phyloP scores from a whole-genome alignment of 306 rosid genomes.

The Comarum palustre region DNA sequence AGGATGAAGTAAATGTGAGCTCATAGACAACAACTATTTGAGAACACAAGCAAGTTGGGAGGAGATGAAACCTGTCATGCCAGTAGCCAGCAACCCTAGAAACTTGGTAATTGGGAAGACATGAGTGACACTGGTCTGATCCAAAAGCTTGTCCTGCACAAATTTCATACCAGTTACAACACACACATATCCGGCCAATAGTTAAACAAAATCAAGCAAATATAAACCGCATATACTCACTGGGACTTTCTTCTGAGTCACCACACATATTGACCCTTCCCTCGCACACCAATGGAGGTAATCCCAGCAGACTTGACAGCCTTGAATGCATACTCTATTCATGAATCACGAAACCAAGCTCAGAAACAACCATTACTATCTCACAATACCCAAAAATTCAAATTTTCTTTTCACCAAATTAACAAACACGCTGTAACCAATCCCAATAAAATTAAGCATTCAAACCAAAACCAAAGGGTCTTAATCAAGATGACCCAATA shows the following conservation, averaged over 20 bases:
- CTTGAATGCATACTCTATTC: constrained; percentile 92
- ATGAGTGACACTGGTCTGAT: constrained; percentile 90
- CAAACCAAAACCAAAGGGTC: neutral
- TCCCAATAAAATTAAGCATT: no score
- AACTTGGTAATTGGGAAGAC: constrained; percentile 88
- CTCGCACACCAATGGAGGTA: constrained; percentile 90
- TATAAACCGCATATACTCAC: constrained; percentile 47
- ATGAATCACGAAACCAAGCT: constrained; percentile 29
- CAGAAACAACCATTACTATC: constrained; percentile 6
- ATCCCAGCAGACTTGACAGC: constrained; percentile 95
- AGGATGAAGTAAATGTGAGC: constrained; percentile 25
- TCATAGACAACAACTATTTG: neutral
- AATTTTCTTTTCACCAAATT: no score
- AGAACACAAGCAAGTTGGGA: no score
- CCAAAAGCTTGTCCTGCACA: constrained; percentile 98
- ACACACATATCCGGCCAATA: constrained; percentile 6
- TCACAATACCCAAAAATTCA: neutral
- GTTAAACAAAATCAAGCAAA: neutral
- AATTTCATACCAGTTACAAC: no score
- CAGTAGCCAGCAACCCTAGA: constrained; percentile 93
- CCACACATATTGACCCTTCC: constrained; percentile 92
- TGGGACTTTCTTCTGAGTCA: constrained; percentile 97
- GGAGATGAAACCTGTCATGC: constrained; percentile 99
- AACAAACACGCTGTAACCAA: no score
- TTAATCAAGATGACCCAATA: neutral